A percentile compares a stretch with the other conserved stretches of the same genome.
phyloP scores from a whole-genome alignment of 2,329 filamentous ascomycete species.

The Aspergillus ochraceus region DNA sequence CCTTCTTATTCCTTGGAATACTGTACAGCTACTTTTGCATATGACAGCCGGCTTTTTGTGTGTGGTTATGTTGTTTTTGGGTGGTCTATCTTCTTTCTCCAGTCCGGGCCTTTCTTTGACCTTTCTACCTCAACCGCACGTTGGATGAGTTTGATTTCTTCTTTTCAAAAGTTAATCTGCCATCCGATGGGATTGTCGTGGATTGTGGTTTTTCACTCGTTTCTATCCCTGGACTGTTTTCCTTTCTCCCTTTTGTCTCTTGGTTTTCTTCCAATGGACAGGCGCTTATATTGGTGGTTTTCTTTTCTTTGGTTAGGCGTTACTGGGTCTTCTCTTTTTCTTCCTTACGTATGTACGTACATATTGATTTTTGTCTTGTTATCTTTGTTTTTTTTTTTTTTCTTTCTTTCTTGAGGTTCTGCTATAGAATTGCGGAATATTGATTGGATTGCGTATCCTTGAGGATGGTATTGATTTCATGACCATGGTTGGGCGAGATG shows the following conservation, averaged over 20 bases:
- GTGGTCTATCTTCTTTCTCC: neutral
- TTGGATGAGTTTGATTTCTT: neutral
- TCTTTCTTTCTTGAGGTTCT: conserved; percentile 2
- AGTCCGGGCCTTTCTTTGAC: conserved; percentile 1
- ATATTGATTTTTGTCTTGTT: conserved; percentile 10
- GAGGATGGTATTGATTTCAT: neutral
- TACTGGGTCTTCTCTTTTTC: neutral
- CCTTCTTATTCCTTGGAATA: conserved; percentile 4
- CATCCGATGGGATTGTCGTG: neutral
- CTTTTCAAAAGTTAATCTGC: neutral
- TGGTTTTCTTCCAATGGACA: conserved; percentile 2
- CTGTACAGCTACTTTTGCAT: conserved; percentile 28
- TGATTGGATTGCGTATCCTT: neutral
- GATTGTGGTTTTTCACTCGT: neutral
- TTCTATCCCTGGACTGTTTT: neutral
- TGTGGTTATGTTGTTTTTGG: neutral
- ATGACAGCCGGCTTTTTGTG: conserved; percentile 12
- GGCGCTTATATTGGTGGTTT: conserved; percentile 1
- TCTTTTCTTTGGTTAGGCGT: neutral
- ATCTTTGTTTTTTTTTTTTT: conserved; percentile 1
- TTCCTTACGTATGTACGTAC: conserved; percentile 12
- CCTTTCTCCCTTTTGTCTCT: conserved; percentile 4
- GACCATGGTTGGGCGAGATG: neutral
- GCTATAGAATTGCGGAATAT: conserved; percentile 10
- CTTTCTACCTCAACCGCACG: neutral